phyloP scores from a whole-genome alignment of 257 asterid species.

The Primulina eburnea region DNA sequence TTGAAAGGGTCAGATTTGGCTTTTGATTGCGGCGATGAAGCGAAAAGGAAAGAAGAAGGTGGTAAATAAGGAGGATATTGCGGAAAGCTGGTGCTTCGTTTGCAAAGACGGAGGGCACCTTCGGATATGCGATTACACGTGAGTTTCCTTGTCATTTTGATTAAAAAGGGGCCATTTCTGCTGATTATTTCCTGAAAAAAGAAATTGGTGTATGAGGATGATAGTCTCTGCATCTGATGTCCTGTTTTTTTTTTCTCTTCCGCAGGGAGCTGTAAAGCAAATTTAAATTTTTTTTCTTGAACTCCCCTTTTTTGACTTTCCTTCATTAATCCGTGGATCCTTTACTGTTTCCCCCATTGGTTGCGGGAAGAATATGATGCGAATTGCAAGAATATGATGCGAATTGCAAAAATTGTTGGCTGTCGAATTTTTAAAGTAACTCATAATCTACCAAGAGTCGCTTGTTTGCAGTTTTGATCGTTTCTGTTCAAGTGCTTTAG shows the following conservation, averaged over 20 bases:
- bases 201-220: no score
- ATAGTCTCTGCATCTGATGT: background rate
- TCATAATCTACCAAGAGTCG: no score
- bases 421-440: no score
- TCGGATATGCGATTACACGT: background rate
- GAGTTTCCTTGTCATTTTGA: background rate
- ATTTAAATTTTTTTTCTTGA: no score
- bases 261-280: no score
- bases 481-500: background rate
- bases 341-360: no score
- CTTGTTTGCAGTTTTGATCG: background rate
- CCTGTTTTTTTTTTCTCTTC: background rate
- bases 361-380: no score
- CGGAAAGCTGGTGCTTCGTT: slow-evolving; percentile 1
- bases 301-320: no score
- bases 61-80: background rate
- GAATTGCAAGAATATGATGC: no score
- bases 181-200: background rate
- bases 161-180: background rate
- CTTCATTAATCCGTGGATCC: no score
- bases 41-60: background rate
- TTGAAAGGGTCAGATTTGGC: background rate
- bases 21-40: background rate
- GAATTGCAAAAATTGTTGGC: no score
- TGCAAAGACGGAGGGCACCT: background rate